A percentile compares a stretch with the other conserved stretches of the same genome.
These are phyloP conservation scores for Mucor saturninus DNA, from an alignment of 371 early-diverging fungal genomes.

Conservation along the genomic window DNA sequence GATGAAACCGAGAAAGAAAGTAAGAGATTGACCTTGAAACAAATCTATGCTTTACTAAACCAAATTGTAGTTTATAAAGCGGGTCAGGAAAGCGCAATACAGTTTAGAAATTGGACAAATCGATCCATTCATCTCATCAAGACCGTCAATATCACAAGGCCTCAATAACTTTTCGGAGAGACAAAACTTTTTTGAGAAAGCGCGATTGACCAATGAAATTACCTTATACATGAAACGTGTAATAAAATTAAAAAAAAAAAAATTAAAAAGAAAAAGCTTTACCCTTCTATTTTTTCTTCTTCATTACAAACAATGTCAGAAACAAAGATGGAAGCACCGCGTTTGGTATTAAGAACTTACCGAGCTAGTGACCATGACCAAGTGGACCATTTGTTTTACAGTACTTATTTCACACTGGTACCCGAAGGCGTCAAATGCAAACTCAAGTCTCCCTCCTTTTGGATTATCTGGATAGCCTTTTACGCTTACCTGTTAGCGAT, in stretches of 20 bases:
- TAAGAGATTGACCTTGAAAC: slow-evolving; percentile 16
- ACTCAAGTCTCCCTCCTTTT: slow-evolving; percentile 43
- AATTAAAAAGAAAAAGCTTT: slow-evolving; percentile 1
- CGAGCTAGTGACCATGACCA: slow-evolving; percentile 35
- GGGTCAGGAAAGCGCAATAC: slow-evolving; percentile 40
- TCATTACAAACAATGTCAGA: background rate
- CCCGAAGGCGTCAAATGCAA: slow-evolving; percentile 52
- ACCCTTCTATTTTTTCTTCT: background rate
- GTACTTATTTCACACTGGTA: slow-evolving; percentile 44
- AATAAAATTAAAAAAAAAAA: background rate
- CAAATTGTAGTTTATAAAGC: slow-evolving; percentile 38
- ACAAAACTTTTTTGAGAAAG: background rate
- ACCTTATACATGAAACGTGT: slow-evolving; percentile 7
- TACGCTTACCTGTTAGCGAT: slow-evolving; percentile 39
- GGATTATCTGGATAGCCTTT: slow-evolving; percentile 44
- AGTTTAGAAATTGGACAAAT: slow-evolving; percentile 40
- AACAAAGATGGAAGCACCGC: slow-evolving; percentile 18
- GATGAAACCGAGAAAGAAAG: slow-evolving; percentile 58
- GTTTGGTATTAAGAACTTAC: slow-evolving; percentile 44
- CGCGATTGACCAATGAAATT: slow-evolving; percentile 6
- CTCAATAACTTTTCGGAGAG: background rate
- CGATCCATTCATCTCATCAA: slow-evolving; percentile 27
- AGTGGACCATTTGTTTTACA: slow-evolving; percentile 39
- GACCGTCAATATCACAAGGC: slow-evolving; percentile 19
- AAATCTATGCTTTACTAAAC: background rate